Base-by-base conservation (phyloP, 352 stramenopile genomes). In the Phytophthora capsici region DNA sequence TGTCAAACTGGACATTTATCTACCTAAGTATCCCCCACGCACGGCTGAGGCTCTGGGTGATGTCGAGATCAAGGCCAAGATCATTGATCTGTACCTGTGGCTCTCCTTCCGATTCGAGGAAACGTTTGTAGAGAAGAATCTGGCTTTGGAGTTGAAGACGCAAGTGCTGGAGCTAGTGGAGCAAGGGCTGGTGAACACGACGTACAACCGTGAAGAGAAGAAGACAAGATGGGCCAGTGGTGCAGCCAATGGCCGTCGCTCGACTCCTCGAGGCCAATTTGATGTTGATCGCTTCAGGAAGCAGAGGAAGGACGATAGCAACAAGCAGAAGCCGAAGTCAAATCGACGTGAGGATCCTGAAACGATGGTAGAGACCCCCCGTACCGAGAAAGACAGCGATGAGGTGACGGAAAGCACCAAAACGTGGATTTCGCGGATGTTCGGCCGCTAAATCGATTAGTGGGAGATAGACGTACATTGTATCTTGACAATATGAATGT, bases 31-130 rank as follows among this genome's bases (percentile, higher is more conserved):
- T 57, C 48, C 78, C 16, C 82, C 93, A n/a, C 87, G 85, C 19
- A 90, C 84, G 7, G 87, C 95, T 25, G 80, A 96, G 25, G 77
- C 96, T 53, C 75, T 99, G 47, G 78, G 80, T 0, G 81, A 94
- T 43, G 72, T 98, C 4, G 97, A 98, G 71, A 89, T 86, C 57
- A 91, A 98, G 59, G 86, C 97, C 54, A 87, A 95, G 66, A 89
- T 98, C 59, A 90, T 98, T 38, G 94, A 98, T 54, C 41, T 98
- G 32, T 98, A 98, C 74, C 61, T 98, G 17, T 99, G 96, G 96
- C 77, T 99, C 1, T 93, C 91, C 44, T 88, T 84, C 50, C 94
- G 94, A 38, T 98, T 98, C 66, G 81, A 93, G 26, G 80, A 82
- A 10, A 94, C 85, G 30, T 97, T 97, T 55, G 84, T 83, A 12